These are phyloP conservation scores for Sarcodon sp. DNA, from an alignment of 768 basidiomycete species.

Conservation along the genomic window DNA sequence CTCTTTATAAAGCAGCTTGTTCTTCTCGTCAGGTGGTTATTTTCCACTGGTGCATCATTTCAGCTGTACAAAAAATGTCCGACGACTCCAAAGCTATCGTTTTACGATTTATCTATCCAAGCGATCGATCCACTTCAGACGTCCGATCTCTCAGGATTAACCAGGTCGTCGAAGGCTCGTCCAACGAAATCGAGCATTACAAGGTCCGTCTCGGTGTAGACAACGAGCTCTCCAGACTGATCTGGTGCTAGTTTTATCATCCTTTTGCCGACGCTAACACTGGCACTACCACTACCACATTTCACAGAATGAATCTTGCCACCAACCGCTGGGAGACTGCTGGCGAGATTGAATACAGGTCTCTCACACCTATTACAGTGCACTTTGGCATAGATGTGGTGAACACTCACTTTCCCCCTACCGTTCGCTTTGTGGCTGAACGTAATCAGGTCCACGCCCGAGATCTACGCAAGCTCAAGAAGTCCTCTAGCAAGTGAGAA, in stretches of 20 bases:
- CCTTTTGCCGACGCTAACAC: slow-evolving; percentile 19
- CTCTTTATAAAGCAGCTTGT: too few species aligned
- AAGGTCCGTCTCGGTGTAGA: slow-evolving; percentile 17
- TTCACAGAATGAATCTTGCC: slow-evolving; percentile 31
- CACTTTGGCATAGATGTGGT: slow-evolving; percentile 39
- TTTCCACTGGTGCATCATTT: too few species aligned
- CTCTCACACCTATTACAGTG: slow-evolving; percentile 28
- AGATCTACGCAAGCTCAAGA: slow-evolving; percentile 37
- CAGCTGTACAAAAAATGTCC: too few species aligned
- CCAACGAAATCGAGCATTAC: slow-evolving; percentile 26
- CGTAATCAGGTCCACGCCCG: slow-evolving; percentile 23
- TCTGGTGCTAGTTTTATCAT: slow-evolving; percentile 7
- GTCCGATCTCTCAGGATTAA: slow-evolving; percentile 31
- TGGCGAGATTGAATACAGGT: slow-evolving; percentile 40
- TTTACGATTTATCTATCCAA: slow-evolving; percentile 24
- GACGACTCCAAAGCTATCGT: slow-evolving; percentile 16
- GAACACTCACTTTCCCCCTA: background rate
- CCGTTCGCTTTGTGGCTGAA: background rate
- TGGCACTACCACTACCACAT: slow-evolving; percentile 30
- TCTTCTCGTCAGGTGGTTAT: too few species aligned
- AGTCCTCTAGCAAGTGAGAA: slow-evolving; percentile 33
- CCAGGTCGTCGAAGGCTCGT: slow-evolving; percentile 17
- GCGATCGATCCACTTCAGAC: slow-evolving; percentile 17
- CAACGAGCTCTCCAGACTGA: background rate
- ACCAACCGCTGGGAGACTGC: slow-evolving; percentile 36